Evolutionary conservation across 148 eudicot species (phyloP).

Genomic region (Limonium bicolor): DNA sequence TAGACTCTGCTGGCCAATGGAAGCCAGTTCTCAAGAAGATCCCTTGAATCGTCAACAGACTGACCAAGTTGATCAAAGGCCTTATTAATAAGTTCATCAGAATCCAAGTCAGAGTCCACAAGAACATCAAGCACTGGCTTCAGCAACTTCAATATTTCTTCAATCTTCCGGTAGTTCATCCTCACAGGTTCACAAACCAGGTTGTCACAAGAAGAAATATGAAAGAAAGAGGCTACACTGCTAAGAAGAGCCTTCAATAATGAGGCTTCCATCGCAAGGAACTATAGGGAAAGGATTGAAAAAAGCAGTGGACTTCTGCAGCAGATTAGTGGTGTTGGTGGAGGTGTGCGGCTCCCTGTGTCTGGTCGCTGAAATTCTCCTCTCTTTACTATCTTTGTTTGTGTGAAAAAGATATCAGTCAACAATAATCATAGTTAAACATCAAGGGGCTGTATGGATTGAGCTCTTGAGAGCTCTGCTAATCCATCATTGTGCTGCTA

Average conservation of each 20-base stretch:
- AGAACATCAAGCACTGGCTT: slow-evolving; percentile 37
- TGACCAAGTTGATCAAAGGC: slow-evolving; percentile 20
- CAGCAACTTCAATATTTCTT: slow-evolving; percentile 29
- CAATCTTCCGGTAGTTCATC: slow-evolving; percentile 26
- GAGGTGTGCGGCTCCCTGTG: too few relatives aligned
- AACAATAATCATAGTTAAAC: too few relatives aligned
- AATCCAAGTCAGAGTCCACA: slow-evolving; percentile 15
- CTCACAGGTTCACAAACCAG: slow-evolving; percentile 21
- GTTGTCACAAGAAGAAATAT: slow-evolving; percentile 20
- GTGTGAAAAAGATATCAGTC: too few relatives aligned
- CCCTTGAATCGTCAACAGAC: slow-evolving; percentile 32
- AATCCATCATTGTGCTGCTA: too few relatives aligned
- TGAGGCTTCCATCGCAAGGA: slow-evolving; percentile 60
- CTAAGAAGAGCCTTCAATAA: slow-evolving; percentile 26
- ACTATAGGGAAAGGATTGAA: too few relatives aligned
- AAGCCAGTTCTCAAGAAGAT: slow-evolving; percentile 37
- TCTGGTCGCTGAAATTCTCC: too few relatives aligned
- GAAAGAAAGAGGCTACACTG: slow-evolving; percentile 23
- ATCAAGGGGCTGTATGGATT: too few relatives aligned
- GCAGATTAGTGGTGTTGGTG: too few relatives aligned
- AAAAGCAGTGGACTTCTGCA: too few relatives aligned
- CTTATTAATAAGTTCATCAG: slow-evolving; percentile 18
- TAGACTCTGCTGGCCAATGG: slow-evolving; percentile 43
- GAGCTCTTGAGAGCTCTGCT: too few relatives aligned
- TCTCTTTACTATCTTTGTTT: too few relatives aligned